These are phyloP conservation scores for Oidiodendron maius DNA, from an alignment of 495 filamentous ascomycete genomes.

Conservation along the genomic window DNA sequence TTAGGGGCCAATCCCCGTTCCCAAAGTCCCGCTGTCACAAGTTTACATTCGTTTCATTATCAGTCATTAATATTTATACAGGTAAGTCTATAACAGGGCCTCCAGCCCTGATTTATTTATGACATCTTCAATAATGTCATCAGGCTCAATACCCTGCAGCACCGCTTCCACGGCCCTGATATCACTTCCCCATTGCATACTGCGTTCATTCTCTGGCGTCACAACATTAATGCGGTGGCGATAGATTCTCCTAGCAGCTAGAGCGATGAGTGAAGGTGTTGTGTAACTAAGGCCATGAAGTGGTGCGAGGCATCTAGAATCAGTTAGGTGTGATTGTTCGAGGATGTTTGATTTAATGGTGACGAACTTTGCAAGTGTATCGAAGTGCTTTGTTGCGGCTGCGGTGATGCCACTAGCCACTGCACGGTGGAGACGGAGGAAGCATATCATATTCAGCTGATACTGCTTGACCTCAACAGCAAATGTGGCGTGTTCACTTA, in stretches of 20 bases:
- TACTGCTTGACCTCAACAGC: slow-evolving; percentile 68
- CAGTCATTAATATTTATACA: too few species aligned
- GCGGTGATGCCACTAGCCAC: slow-evolving; percentile 74
- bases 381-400: slow-evolving; percentile 70
- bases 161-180: slow-evolving; percentile 56
- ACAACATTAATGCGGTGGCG: slow-evolving; percentile 72
- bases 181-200: slow-evolving; percentile 90
- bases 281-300: slow-evolving; percentile 77
- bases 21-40: too few species aligned
- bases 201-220: slow-evolving; percentile 67
- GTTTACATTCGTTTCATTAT: too few species aligned
- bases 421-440: slow-evolving; percentile 79
- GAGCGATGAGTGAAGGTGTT: slow-evolving; percentile 74
- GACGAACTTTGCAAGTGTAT: slow-evolving; percentile 52
- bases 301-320: slow-evolving; percentile 59
- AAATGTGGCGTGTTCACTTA: slow-evolving; percentile 18
- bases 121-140: slow-evolving; percentile 82
- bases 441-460: slow-evolving; percentile 76
- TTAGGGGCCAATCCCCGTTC: too few species aligned
- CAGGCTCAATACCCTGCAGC: slow-evolving; percentile 61
- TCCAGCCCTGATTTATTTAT: slow-evolving; percentile 36
- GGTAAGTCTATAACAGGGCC: slow-evolving; percentile 22
- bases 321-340: too few species aligned
- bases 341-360: too few species aligned
- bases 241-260: slow-evolving; percentile 88